These are phyloP conservation scores for Hypomontagnella submonticulosa DNA, from an alignment of 495 filamentous ascomycete species.

Conservation along the genomic window DNA sequence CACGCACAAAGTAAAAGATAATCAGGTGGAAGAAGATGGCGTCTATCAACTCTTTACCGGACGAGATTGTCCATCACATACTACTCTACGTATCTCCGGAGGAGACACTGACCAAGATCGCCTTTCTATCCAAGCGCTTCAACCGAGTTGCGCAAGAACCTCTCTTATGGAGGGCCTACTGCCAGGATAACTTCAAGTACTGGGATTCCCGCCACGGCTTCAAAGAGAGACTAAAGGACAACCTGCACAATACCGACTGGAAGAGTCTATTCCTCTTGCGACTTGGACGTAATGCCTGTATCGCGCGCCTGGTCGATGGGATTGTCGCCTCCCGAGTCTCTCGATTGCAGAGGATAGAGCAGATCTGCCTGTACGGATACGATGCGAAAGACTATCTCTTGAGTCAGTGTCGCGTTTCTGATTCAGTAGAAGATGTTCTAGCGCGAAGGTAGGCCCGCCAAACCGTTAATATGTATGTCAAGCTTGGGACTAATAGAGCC, in stretches of 20 bases:
- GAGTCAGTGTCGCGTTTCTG: constrained; percentile 66
- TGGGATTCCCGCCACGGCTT: constrained; percentile 80
- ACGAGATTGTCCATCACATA: constrained; percentile 79
- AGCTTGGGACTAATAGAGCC: constrained; percentile 10
- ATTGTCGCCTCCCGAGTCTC: constrained; percentile 75
- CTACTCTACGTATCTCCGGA: constrained; percentile 68
- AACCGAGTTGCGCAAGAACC: constrained; percentile 72
- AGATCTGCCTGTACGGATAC: constrained; percentile 77
- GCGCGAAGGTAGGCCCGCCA: constrained; percentile 73
- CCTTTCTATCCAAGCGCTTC: constrained; percentile 72
- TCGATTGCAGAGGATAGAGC: constrained; percentile 73
- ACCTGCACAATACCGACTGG: constrained; percentile 76
- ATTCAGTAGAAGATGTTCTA: constrained; percentile 77
- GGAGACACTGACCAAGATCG: constrained; percentile 60
- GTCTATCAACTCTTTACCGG: constrained; percentile 65
- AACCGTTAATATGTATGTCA: constrained; percentile 2
- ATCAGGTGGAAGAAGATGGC: constrained; percentile 32
- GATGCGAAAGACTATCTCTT: constrained; percentile 90
- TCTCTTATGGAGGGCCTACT: constrained; percentile 83
- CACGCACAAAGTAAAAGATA: background rate
- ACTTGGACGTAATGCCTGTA: constrained; percentile 62
- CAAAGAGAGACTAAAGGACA: constrained; percentile 59
- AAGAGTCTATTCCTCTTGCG: constrained; percentile 74
- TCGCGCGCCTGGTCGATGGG: constrained; percentile 70
- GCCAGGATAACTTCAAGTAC: constrained; percentile 69